These are phyloP conservation scores for Sporisorium exsertum DNA, from an alignment of 1,284 basidiomycete genomes.

Conservation along the genomic window DNA sequence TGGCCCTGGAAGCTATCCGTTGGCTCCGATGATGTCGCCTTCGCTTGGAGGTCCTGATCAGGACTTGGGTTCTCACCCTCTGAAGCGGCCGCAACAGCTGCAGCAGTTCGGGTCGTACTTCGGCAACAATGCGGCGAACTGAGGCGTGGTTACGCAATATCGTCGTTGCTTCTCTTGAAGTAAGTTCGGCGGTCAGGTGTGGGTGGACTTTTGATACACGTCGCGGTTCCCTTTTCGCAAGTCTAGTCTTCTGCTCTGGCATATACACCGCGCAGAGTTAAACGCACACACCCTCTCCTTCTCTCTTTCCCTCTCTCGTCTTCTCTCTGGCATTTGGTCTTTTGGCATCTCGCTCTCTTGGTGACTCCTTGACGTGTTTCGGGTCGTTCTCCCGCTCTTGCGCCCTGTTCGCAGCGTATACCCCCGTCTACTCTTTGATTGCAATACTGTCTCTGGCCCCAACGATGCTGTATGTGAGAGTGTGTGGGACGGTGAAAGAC, in stretches of 20 bases:
- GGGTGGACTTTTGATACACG: background rate
- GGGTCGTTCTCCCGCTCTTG: too few relatives aligned
- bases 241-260: background rate
- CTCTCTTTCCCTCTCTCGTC: background rate
- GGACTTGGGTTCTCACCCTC: constrained; percentile 1
- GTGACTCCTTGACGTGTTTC: background rate
- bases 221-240: background rate
- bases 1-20: constrained; percentile 16
- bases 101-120: constrained; percentile 26
- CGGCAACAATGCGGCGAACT: constrained; percentile 15
- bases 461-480: too few relatives aligned
- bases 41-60: constrained; percentile 16
- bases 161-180: too few relatives aligned
- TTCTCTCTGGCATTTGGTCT: background rate
- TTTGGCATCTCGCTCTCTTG: background rate
- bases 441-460: too few relatives aligned
- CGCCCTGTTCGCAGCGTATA: background rate
- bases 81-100: constrained; percentile 17
- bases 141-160: too few relatives aligned
- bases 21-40: constrained; percentile 26
- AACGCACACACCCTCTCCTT: background rate
- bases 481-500: too few relatives aligned
- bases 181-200: background rate
- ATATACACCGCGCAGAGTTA: background rate
- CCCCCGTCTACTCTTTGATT: background rate